Evolutionary conservation across 345 rosid species (phyloP), one percentile per base, ranked within the genome.

Genomic region (Murraya paniculata): DNA sequence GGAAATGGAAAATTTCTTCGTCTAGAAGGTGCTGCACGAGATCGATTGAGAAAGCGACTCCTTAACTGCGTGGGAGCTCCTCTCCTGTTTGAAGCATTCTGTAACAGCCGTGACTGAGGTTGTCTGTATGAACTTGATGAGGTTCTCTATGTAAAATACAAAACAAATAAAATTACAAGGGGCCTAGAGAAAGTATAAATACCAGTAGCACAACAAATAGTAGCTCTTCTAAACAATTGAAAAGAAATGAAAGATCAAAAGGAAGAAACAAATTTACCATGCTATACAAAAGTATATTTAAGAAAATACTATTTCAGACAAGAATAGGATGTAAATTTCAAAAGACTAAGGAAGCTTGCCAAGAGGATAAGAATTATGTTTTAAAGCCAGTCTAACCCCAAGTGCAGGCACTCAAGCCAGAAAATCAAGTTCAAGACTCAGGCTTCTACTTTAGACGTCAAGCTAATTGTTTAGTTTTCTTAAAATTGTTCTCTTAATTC

Each of bases 1-100:
- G 96, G 90, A 83, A 93, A 95, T n/a, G 68, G 89, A 72, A 90
- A 77, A 81, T 88, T 85, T 75, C 91, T 78, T 30, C 81, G 81
- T 84, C 90, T 80, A 14, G 86, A 68, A 81, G 83, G 59, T 45
- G 80, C 75, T 27, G 81, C 76, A 73, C 90, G 77, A 75, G 90
- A 65, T 38, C 79, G 88, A 75, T 85, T 85, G 71, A 82, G 75
- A 35, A 86, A 68, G 60, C 80, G 87, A 84, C 81, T 86, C 86
- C 97, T 85, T 78, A 82, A 82, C 68, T 69, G 81, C 33, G 91
- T 83, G 71, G 81, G 87, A 76, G 78, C 66, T 41, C 81, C 65
- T 84, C 97, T 88, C 82, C 97, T 86, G 75, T 83, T 84, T 38
- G 86, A 79, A 82, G 89, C 73, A 77, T 78, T 79, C 50, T 64